Base-by-base conservation (phyloP, 495 filamentous ascomycete species). In the Darksidea phi region DNA sequence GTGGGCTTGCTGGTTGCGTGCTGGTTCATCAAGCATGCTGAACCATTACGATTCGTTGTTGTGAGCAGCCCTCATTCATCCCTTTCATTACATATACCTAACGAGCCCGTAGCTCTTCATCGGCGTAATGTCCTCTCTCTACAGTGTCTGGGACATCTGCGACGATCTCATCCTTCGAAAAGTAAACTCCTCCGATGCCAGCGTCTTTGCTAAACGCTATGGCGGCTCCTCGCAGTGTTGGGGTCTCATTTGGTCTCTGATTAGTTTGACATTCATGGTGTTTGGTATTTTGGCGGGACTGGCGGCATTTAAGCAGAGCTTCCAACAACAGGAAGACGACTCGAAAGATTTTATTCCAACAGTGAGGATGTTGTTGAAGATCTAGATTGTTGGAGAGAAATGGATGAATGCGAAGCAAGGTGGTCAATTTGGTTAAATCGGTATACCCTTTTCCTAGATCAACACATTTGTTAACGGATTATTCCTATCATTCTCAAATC, bases 71-170 rank as follows among this genome's bases (percentile, higher is more conserved):
- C 15, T 50, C 42, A n/a, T 20, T 6, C 15, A 20, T 23, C 17
- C 46, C 8, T 23, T 45, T 1, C 2, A 15, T 18, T 26, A 56
- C 15, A 11, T 3, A 17, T 24, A 56, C 24, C 34, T 49, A 25
- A 25, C 11, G 42, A 36, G 50, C 21, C 41, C 57, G 70, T 36
- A 67, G 64, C 78, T 92, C 28, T 91, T 91, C 64, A 90, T 92
- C 57, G 88, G 87, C 15, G 87, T 91, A 50, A 91, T 91, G 88
- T 84, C 80, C 20, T 81, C 79, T 13, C 77, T 90, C 11, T 91
- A 91, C 68, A 88, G 84, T 63, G 88, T 88, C 25, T 91, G 88
- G 88, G 88, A 91, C 82, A 91, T 91, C 71, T 91, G 88, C 70
- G 88, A 91, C 59, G 88, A 91, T 61, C 77, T 91, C n/a, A 90